Conservation (phyloP, 2,329 filamentous ascomycete genomes). For the Aspergillus tubingensis region DNA sequence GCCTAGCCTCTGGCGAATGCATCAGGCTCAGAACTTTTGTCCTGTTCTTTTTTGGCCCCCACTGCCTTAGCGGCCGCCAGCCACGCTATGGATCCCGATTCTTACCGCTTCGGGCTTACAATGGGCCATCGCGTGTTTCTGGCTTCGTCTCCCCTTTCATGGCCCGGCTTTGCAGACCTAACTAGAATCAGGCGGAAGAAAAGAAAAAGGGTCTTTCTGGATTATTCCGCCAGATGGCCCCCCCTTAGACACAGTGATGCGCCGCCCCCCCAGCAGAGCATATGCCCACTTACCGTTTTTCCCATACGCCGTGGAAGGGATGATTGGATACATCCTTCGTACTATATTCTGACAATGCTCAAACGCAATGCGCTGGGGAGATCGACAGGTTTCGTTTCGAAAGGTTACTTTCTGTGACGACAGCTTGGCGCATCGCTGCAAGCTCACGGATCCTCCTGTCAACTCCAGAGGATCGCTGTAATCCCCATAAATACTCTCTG, state of each 20-base stretch:
- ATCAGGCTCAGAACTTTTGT: slow-evolving; percentile 1
- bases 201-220: slow-evolving; percentile 10
- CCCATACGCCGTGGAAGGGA: neutral
- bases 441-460: slow-evolving; percentile 3
- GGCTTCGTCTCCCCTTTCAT: neutral
- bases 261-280: neutral
- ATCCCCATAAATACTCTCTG: neutral
- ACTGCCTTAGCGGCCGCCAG: slow-evolving; percentile 18
- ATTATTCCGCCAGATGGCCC: slow-evolving; percentile 8
- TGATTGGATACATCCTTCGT: neutral
- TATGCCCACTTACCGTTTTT: neutral
- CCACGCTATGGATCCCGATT: slow-evolving; percentile 18
- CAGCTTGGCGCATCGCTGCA: neutral
- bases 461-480: neutral
- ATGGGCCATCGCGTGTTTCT: neutral
- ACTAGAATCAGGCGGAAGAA: neutral
- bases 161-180: neutral
- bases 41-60: slow-evolving; percentile 18
- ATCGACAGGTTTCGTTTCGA: slow-evolving; percentile 1
- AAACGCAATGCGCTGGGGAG: neutral
- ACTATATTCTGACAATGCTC: neutral
- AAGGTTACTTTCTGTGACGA: neutral
- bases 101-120: slow-evolving; percentile 8
- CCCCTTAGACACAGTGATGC: neutral
- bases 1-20: neutral